phyloP scores from a whole-genome alignment of 495 filamentous ascomycete genomes.

The Talaromyces trachyspermus region DNA sequence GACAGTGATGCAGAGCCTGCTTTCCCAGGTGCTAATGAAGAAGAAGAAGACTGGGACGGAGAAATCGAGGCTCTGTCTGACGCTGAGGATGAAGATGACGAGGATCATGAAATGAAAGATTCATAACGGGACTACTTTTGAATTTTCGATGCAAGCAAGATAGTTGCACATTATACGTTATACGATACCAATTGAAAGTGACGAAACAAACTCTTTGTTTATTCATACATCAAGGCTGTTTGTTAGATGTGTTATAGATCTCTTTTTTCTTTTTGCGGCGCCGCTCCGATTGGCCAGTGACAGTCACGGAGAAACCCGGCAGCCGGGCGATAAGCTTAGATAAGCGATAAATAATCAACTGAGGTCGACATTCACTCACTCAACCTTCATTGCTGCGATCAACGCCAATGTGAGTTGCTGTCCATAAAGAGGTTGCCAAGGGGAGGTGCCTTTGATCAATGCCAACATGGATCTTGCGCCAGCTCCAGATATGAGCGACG shows the following conservation, averaged over 20 bases:
- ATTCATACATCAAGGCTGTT: too few relatives aligned
- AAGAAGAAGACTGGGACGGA: slow-evolving; percentile 24
- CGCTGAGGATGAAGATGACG: slow-evolving; percentile 40
- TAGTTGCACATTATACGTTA: too few relatives aligned
- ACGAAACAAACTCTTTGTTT: too few relatives aligned
- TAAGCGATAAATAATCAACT: background rate
- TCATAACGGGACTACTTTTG: too few relatives aligned
- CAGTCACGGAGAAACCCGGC: slow-evolving; percentile 28
- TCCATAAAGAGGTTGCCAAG: slow-evolving; percentile 17
- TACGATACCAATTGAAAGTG: too few relatives aligned
- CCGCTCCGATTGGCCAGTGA: slow-evolving; percentile 8
- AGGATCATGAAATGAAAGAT: slow-evolving; percentile 44
- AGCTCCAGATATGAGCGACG: slow-evolving; percentile 30
- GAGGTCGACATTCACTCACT: too few relatives aligned
- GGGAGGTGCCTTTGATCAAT: slow-evolving; percentile 20
- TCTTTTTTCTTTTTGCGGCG: slow-evolving; percentile 12
- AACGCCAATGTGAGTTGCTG: slow-evolving; percentile 28
- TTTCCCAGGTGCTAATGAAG: slow-evolving; percentile 29
- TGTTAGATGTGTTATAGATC: too few relatives aligned
- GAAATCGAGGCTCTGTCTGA: slow-evolving; percentile 37
- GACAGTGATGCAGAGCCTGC: slow-evolving; percentile 33
- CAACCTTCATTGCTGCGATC: slow-evolving; percentile 1
- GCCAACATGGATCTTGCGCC: slow-evolving; percentile 38
- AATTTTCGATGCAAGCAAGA: too few relatives aligned
- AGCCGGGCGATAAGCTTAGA: slow-evolving; percentile 6